A percentile compares a stretch with the other conserved stretches of the same genome.
phyloP scores from a whole-genome alignment of 768 basidiomycete species.

The Lactarius pseudohatsudake region DNA sequence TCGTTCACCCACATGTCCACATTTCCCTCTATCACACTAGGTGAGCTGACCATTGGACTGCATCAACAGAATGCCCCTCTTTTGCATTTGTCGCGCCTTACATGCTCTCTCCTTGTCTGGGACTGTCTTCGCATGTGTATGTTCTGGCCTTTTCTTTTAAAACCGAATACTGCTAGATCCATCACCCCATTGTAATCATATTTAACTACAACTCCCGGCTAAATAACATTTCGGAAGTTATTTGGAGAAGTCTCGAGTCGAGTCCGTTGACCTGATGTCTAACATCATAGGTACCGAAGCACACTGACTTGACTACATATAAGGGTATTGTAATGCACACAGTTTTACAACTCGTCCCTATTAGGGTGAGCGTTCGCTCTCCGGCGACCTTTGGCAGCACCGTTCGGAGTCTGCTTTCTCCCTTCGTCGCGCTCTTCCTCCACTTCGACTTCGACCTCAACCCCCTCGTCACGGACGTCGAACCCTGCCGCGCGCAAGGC shows the following conservation, averaged over 20 bases:
- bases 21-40: constrained; percentile 2
- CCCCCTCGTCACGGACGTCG: constrained; percentile 44
- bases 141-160: not conserved
- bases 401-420: constrained; percentile 5
- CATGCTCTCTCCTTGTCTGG: constrained; percentile 4
- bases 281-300: too few relatives aligned
- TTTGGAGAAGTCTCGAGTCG: not conserved
- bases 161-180: constrained; percentile 17
- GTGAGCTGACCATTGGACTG: constrained; percentile 1
- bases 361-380: constrained; percentile 7
- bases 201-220: constrained; percentile 4
- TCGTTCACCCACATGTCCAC: constrained; percentile 15
- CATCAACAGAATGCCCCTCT: not conserved
- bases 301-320: not conserved
- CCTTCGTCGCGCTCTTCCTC: constrained; percentile 34
- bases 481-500: constrained; percentile 54
- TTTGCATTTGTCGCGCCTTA: not conserved
- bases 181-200: constrained; percentile 15
- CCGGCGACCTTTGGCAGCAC: constrained; percentile 19
- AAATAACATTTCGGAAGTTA: constrained; percentile 3
- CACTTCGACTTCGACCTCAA: constrained; percentile 28
- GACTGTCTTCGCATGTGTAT: constrained; percentile 10
- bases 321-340: not conserved
- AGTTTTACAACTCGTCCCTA: constrained; percentile 21
- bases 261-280: not conserved